Percentiles rank a stretch among this genome's conserved stretches.
Conservation (phyloP, 768 basidiomycete species). For the Xanthoconium purpureum region DNA sequence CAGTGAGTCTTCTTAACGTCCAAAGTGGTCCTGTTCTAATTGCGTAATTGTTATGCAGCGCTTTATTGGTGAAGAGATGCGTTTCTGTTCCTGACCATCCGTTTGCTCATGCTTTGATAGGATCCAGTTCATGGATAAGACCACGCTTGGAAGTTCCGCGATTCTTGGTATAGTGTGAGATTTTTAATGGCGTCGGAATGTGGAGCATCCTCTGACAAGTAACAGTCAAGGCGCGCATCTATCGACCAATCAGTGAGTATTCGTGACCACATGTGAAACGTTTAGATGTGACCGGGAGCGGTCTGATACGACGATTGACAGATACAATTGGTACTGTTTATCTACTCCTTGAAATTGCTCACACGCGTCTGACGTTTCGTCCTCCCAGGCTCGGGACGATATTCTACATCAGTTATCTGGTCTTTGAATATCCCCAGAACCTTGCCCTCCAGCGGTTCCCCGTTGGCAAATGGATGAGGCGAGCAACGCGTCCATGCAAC, state of each 20-base stretch:
- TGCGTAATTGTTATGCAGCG: slow-evolving; percentile 30
- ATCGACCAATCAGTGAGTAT: slow-evolving; percentile 57
- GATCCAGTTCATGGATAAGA: slow-evolving; percentile 81
- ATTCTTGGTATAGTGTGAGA: slow-evolving; percentile 68
- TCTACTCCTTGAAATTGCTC: not conserved
- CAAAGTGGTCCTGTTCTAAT: not conserved
- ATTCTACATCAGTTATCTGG: slow-evolving; percentile 68
- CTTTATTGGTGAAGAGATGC: slow-evolving; percentile 47
- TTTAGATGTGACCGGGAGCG: not conserved
- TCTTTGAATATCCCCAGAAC: slow-evolving; percentile 75
- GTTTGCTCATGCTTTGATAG: slow-evolving; percentile 31
- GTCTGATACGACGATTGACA: slow-evolving; percentile 19
- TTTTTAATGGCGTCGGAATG: not conserved
- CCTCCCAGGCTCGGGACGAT: slow-evolving; percentile 64
- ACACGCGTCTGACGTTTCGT: not conserved
- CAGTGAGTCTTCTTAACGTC: slow-evolving; percentile 40
- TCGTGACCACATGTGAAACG: not conserved
- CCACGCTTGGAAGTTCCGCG: slow-evolving; percentile 61
- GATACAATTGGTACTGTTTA: slow-evolving; percentile 59
- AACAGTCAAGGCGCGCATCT: slow-evolving; percentile 57
- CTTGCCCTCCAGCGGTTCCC: slow-evolving; percentile 68
- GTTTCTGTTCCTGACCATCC: not conserved
- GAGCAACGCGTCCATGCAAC: slow-evolving; percentile 5
- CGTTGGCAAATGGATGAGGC: slow-evolving; percentile 83
- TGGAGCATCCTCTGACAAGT: not conserved